phyloP scores from a whole-genome alignment of 2,329 filamentous ascomycete genomes.

The Nemania sp. region DNA sequence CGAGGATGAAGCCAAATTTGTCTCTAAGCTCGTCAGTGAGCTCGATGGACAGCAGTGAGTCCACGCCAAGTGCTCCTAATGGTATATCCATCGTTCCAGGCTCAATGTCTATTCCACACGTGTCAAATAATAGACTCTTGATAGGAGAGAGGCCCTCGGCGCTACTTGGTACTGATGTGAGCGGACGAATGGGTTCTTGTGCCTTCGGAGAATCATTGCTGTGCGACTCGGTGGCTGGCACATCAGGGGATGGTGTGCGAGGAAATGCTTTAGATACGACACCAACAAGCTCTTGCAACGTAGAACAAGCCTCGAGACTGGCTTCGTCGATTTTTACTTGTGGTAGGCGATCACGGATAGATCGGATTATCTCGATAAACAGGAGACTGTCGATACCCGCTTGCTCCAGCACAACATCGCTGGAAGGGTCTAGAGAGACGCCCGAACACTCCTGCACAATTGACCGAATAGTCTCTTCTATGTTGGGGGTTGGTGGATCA shows the following conservation, averaged over 20 bases:
- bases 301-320: slow-evolving; percentile 14
- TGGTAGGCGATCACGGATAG: slow-evolving; percentile 11
- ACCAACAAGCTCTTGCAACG: slow-evolving; percentile 9
- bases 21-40: slow-evolving; percentile 28
- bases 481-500: background rate
- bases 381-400: slow-evolving; percentile 37
- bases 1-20: slow-evolving; percentile 32
- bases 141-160: background rate
- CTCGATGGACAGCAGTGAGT: slow-evolving; percentile 38
- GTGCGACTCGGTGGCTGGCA: background rate
- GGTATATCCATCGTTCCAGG: slow-evolving; percentile 10
- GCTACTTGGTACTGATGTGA: background rate
- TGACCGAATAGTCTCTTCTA: slow-evolving; percentile 5
- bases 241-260: background rate
- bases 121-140: slow-evolving; percentile 30
- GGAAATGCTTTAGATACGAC: slow-evolving; percentile 9
- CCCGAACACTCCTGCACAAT: slow-evolving; percentile 9
- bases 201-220: background rate
- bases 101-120: slow-evolving; percentile 33
- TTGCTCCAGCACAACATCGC: slow-evolving; percentile 25
- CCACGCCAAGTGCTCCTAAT: slow-evolving; percentile 34
- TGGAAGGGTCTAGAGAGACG: background rate
- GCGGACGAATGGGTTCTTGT: background rate
- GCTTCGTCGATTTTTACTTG: slow-evolving; percentile 8
- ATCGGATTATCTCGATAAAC: slow-evolving; percentile 34